Evolutionary conservation across 495 filamentous ascomycete species (phyloP).

Genomic region (Talaromyces ruber): DNA sequence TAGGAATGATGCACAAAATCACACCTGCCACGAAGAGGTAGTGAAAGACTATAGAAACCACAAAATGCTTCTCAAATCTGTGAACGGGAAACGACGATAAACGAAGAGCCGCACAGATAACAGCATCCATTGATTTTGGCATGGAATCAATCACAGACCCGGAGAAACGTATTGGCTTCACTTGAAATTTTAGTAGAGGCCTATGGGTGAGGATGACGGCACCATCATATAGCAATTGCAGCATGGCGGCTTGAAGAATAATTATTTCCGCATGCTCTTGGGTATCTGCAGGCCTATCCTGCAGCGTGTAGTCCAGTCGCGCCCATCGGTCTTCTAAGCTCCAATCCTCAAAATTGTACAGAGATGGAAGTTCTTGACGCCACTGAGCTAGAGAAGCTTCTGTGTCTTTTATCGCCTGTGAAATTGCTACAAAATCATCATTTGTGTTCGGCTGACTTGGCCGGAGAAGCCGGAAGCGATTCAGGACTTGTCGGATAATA

Average conservation of each 20-base stretch:
- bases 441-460: conserved; percentile 6
- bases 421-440: conserved; percentile 8
- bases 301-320: conserved; percentile 4
- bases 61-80: conserved; percentile 13
- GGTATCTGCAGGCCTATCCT: conserved; percentile 1
- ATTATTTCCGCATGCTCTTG: conserved; percentile 12
- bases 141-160: conserved; percentile 9
- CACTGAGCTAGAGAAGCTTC: conserved; percentile 6
- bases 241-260: conserved; percentile 12
- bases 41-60: conserved; percentile 11
- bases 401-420: conserved; percentile 7
- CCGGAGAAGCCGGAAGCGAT: conserved; percentile 11
- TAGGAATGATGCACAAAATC: conserved; percentile 16
- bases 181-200: conserved; percentile 10
- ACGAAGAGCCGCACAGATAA: conserved; percentile 13
- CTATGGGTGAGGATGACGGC: conserved; percentile 12
- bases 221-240: conserved; percentile 14
- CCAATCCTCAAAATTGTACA: conserved; percentile 12
- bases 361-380: conserved; percentile 5
- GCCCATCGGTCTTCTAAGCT: conserved; percentile 1
- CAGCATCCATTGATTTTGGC: conserved; percentile 9
- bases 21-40: conserved; percentile 15
- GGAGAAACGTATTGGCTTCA: conserved; percentile 1
- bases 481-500: conserved; percentile 10
- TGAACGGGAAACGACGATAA: conserved; percentile 13